These are phyloP conservation scores for Aspergillus funiculosus DNA, from an alignment of 495 filamentous ascomycete genomes.

Conservation along the genomic window DNA sequence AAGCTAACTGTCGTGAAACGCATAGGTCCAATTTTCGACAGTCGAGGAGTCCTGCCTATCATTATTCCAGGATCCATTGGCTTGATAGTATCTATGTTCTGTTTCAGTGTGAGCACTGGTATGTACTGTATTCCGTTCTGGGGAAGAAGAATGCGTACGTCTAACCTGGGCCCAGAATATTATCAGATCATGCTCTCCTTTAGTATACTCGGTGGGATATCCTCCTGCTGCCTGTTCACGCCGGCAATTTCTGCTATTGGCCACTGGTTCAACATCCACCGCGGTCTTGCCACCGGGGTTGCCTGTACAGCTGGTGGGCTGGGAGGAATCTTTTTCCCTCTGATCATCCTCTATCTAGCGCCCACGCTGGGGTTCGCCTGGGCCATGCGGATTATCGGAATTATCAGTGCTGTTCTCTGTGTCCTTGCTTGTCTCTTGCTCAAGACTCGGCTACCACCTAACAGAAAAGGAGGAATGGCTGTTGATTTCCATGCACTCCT, in stretches of 20 bases:
- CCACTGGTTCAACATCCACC: constrained; percentile 65
- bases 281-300: constrained; percentile 67
- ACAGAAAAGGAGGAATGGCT: constrained; percentile 19
- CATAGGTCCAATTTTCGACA: constrained; percentile 27
- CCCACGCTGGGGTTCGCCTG: constrained; percentile 62
- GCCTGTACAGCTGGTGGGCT: constrained; percentile 63
- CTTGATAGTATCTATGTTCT: constrained; percentile 28
- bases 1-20: neutral
- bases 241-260: constrained; percentile 52
- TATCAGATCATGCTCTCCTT: constrained; percentile 41
- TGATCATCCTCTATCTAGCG: constrained; percentile 59
- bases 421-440: constrained; percentile 23
- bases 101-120: constrained; percentile 47
- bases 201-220: constrained; percentile 32
- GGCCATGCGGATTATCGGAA: constrained; percentile 62
- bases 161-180: constrained; percentile 39
- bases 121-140: constrained; percentile 23
- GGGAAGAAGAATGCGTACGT: too few species aligned
- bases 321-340: constrained; percentile 66
- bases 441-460: constrained; percentile 18
- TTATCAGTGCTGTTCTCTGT: constrained; percentile 48
- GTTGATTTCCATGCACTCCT: constrained; percentile 27
- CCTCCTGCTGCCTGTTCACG: constrained; percentile 52
- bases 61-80: constrained; percentile 28
- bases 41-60: constrained; percentile 22